Percentiles rank a stretch among this genome's conserved stretches.
Conservation (phyloP, 306 rosid species). For the Dicorynia guianensis region DNA sequence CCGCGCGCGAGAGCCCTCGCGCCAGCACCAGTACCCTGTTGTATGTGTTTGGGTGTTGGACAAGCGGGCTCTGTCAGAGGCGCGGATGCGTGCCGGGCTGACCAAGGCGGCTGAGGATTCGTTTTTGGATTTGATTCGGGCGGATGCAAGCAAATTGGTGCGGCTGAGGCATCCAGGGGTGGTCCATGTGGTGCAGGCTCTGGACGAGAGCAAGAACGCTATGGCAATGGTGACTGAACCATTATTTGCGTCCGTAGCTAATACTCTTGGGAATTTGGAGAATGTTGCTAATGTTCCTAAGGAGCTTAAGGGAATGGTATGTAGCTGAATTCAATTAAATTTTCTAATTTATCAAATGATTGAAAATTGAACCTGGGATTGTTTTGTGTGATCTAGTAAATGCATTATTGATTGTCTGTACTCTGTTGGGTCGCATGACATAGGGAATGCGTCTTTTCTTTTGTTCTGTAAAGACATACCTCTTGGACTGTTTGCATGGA, state of each 20-base stretch:
- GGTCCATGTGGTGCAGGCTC: slow-evolving; percentile 93
- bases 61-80: slow-evolving; percentile 76
- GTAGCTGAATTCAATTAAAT: slow-evolving; percentile 6
- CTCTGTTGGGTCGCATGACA: not conserved
- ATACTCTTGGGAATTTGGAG: slow-evolving; percentile 80
- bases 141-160: slow-evolving; percentile 84
- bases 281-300: slow-evolving; percentile 73
- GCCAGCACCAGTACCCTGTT: slow-evolving; percentile 84
- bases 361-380: not conserved
- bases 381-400: not conserved
- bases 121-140: slow-evolving; percentile 79
- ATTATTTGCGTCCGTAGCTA: slow-evolving; percentile 86
- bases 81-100: slow-evolving; percentile 73
- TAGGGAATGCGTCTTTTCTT: not conserved
- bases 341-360: not conserved
- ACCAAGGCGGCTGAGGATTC: slow-evolving; percentile 84
- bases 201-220: slow-evolving; percentile 95
- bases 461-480: not conserved
- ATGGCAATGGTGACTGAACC: slow-evolving; percentile 99
- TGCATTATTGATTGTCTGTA: slow-evolving; percentile 1
- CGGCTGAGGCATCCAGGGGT: slow-evolving; percentile 90
- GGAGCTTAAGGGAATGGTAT: slow-evolving; percentile 93
- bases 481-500: not conserved
- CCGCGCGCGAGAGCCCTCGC: slow-evolving; percentile 77
- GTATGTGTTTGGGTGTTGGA: slow-evolving; percentile 95